phyloP scores from a whole-genome alignment of 257 asterid species.

The Petunia axillaris region DNA sequence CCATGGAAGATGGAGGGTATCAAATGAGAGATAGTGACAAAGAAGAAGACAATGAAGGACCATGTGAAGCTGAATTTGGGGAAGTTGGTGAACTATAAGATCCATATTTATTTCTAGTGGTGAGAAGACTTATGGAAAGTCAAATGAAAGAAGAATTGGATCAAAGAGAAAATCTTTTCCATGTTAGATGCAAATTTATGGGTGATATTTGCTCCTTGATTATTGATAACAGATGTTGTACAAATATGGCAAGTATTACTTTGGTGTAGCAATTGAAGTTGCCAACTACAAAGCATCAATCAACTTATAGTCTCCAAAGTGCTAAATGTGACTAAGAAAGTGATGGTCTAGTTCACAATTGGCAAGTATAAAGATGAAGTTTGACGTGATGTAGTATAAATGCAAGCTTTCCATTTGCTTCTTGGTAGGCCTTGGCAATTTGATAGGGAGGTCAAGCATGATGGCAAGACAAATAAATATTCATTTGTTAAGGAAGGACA shows the following conservation, averaged over 20 bases:
- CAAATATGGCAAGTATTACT: neutral
- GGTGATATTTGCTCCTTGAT: neutral
- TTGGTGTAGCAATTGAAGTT: neutral
- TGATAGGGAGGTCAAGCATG: neutral
- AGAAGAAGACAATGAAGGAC: neutral
- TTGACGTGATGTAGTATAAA: neutral
- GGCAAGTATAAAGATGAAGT: conserved; percentile 14
- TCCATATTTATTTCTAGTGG: neutral
- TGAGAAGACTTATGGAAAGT: neutral
- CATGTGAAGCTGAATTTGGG: neutral
- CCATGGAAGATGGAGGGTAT: no score
- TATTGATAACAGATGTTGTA: no score
- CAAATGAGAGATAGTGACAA: neutral
- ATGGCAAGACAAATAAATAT: neutral
- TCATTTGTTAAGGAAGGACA: neutral
- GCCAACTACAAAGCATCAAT: neutral
- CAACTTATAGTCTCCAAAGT: neutral
- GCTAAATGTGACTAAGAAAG: neutral
- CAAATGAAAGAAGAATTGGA: neutral
- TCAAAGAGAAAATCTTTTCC: neutral
- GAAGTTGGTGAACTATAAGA: neutral
- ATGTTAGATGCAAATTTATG: neutral
- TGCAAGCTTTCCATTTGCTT: conserved; percentile 1
- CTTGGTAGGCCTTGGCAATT: neutral
- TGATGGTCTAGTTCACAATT: neutral